Conservation (phyloP, 164 flowering plant species). For the Hamamelis virginiana region DNA sequence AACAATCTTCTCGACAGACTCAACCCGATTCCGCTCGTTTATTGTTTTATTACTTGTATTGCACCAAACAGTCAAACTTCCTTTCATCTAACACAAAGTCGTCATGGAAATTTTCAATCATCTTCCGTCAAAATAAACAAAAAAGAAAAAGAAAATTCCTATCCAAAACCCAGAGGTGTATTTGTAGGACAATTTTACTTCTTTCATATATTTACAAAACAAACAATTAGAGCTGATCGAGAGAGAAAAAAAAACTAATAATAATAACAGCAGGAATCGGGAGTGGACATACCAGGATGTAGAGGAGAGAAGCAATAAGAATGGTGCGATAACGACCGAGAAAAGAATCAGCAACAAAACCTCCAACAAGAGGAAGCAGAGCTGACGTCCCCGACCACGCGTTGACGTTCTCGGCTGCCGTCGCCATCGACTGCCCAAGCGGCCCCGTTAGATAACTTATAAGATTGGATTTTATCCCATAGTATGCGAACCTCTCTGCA, state of each 20-base stretch:
- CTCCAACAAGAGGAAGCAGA: conserved; percentile 40
- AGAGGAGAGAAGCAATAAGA: conserved; percentile 33
- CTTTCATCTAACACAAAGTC: too few relatives aligned
- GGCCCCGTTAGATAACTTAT: conserved; percentile 36
- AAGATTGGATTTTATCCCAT: conserved; percentile 32
- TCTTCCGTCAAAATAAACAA: too few relatives aligned
- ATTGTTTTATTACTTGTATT: too few relatives aligned
- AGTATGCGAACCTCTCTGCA: conserved; percentile 40
- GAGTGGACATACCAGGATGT: conserved; percentile 29
- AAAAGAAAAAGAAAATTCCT: too few relatives aligned
- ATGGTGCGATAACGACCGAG: conserved; percentile 47
- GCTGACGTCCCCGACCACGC: conserved; percentile 31
- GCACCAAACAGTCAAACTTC: too few relatives aligned
- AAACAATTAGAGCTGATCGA: too few relatives aligned
- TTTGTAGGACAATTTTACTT: too few relatives aligned
- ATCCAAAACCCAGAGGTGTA: too few relatives aligned
- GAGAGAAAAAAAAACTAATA: neutral
- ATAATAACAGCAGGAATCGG: too few relatives aligned
- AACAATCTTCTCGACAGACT: too few relatives aligned
- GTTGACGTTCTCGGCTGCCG: conserved; percentile 43
- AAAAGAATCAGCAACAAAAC: conserved; percentile 39
- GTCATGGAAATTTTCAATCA: too few relatives aligned
- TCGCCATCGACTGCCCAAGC: conserved; percentile 34
- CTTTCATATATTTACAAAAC: neutral
- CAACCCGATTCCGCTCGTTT: too few relatives aligned